Percentiles rank a stretch among this genome's conserved stretches.
These are phyloP conservation scores for Camellia lanceoleosa DNA, from an alignment of 148 eudicot species.

Conservation along the genomic window DNA sequence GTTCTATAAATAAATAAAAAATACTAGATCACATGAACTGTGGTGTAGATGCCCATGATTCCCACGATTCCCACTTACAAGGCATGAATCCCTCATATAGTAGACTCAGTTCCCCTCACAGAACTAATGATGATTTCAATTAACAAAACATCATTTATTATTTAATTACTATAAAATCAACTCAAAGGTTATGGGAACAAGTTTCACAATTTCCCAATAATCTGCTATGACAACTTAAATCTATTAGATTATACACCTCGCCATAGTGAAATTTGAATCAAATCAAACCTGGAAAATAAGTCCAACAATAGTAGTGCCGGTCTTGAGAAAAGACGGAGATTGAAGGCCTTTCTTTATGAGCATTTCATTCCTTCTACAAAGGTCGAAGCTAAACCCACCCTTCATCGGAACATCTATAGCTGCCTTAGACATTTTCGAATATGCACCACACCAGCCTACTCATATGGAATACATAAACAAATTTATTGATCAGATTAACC, in stretches of 20 bases:
- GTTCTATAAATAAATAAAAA: not conserved
- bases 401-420: constrained; percentile 50
- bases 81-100: not conserved
- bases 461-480: not conserved
- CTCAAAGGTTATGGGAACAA: not conserved
- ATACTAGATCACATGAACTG: too few relatives aligned
- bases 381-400: constrained; percentile 71
- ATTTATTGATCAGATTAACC: not conserved
- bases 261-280: not conserved
- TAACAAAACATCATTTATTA: too few relatives aligned
- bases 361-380: constrained; percentile 70
- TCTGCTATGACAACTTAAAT: not conserved
- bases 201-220: not conserved
- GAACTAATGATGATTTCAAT: not conserved
- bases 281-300: constrained; percentile 54
- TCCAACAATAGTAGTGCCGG: constrained; percentile 83
- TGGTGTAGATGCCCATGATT: not conserved
- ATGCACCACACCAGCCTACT: not conserved
- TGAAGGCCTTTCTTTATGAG: constrained; percentile 53
- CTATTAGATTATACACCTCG: not conserved
- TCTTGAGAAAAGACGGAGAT: constrained; percentile 50
- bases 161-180: not conserved
- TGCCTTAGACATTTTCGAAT: constrained; percentile 38
- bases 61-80: not conserved
- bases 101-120: not conserved